These are phyloP conservation scores for Malus hybrid DNA, from an alignment of 331 rosid genomes.

Conservation along the genomic window DNA sequence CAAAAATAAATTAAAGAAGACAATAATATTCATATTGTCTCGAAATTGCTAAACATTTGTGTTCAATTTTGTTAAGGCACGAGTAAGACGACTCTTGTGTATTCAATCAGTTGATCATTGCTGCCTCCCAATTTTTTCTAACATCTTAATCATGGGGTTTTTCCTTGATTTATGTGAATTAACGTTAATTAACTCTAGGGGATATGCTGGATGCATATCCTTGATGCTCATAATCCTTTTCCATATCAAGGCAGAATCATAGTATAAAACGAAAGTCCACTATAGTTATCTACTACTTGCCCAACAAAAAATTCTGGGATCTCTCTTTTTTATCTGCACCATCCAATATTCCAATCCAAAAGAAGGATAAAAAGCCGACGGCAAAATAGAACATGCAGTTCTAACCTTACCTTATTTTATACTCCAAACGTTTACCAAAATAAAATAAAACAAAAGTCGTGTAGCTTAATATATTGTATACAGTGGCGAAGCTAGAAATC, in stretches of 20 bases:
- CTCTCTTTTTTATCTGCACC: background rate
- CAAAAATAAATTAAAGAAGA: background rate
- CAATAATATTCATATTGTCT: conserved; percentile 18
- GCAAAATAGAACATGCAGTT: too few species aligned
- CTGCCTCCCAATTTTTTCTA: conserved; percentile 16
- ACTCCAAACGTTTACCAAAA: background rate
- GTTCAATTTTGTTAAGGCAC: conserved; percentile 23
- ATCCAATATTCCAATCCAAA: too few species aligned
- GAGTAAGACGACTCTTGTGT: conserved; percentile 28
- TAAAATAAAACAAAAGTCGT: too few species aligned
- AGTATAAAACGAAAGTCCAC: background rate
- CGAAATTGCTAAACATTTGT: conserved; percentile 30
- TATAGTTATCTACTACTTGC: background rate
- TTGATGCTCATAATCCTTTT: background rate
- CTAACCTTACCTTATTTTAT: background rate
- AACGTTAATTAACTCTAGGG: background rate
- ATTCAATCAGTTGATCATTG: conserved; percentile 30
- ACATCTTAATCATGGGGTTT: conserved; percentile 26
- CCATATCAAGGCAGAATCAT: background rate
- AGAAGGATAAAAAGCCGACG: too few species aligned
- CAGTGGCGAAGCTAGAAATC: too few species aligned
- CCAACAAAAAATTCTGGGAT: background rate
- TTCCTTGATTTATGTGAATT: conserved; percentile 7
- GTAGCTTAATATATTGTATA: too few species aligned
- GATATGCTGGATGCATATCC: background rate